Conservation (phyloP, 1,284 basidiomycete genomes). For the Boletus semigastroideus region DNA sequence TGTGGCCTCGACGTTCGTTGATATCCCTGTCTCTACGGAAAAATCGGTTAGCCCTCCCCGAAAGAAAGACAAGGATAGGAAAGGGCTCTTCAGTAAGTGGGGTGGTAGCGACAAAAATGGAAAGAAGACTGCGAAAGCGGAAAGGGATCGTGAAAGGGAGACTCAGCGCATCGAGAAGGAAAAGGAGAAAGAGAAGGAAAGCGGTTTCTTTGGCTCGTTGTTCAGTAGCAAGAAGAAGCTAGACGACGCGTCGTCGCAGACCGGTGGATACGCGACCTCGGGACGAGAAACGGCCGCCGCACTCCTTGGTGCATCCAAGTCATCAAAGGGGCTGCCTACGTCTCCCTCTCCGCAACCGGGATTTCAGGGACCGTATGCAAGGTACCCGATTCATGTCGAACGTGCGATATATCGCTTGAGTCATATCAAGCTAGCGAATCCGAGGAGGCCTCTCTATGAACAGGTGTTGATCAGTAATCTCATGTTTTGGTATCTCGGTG, state of each 20-base stretch:
- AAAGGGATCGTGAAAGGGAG: slow-evolving; percentile 49
- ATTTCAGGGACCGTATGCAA: slow-evolving; percentile 66
- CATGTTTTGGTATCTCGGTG: slow-evolving; percentile 99
- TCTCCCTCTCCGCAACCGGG: slow-evolving; percentile 59
- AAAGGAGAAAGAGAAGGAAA: slow-evolving; percentile 44
- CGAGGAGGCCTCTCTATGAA: slow-evolving; percentile 93
- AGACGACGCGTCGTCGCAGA: slow-evolving; percentile 55
- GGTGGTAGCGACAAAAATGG: slow-evolving; percentile 57
- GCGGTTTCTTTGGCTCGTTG: slow-evolving; percentile 84
- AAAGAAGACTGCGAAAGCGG: slow-evolving; percentile 53
- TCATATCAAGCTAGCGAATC: slow-evolving; percentile 98
- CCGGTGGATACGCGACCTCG: slow-evolving; percentile 50
- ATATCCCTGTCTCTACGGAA: slow-evolving; percentile 27
- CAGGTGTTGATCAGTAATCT: slow-evolving; percentile 98
- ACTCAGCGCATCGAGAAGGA: slow-evolving; percentile 54
- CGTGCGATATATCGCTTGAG: slow-evolving; percentile 95
- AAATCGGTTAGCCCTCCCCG: slow-evolving; percentile 36
- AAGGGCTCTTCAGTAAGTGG: slow-evolving; percentile 73
- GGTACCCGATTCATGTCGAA: slow-evolving; percentile 98
- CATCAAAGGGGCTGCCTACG: slow-evolving; percentile 62
- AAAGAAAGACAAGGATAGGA: slow-evolving; percentile 78
- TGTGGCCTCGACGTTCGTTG: slow-evolving; percentile 22
- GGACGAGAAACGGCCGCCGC: slow-evolving; percentile 83
- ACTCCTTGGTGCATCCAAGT: slow-evolving; percentile 78
- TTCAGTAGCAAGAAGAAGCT: slow-evolving; percentile 85